These are phyloP conservation scores for Exobasidium rhododendri DNA, from an alignment of 1,284 basidiomycete species.

Conservation along the genomic window DNA sequence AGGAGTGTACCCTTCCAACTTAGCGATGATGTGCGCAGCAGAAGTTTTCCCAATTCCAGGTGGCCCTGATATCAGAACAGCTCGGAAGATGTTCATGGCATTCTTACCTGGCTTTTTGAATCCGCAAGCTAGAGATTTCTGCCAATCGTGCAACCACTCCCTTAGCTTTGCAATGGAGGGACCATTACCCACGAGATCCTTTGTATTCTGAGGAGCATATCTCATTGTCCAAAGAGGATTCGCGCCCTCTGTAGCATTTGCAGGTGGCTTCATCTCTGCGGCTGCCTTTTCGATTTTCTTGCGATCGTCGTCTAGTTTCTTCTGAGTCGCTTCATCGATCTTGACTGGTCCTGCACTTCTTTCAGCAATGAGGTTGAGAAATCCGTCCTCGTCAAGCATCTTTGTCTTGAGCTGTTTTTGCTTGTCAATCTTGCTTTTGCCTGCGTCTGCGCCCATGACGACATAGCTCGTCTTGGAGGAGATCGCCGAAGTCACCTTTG, in stretches of 20 bases:
- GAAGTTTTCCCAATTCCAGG: conserved; percentile 98
- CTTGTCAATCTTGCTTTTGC: conserved; percentile 76
- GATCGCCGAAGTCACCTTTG: conserved; percentile 71
- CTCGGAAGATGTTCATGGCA: conserved; percentile 79
- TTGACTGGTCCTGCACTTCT: conserved; percentile 54
- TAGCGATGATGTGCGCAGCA: conserved; percentile 86
- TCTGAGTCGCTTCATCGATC: conserved; percentile 68
- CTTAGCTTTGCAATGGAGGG: conserved; percentile 76
- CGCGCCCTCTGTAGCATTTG: conserved; percentile 18
- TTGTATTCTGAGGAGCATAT: conserved; percentile 81
- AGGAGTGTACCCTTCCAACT: conserved; percentile 80
- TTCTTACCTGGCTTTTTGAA: conserved; percentile 94
- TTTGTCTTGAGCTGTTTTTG: conserved; percentile 67
- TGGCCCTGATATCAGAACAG: conserved; percentile 83
- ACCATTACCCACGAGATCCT: conserved; percentile 95
- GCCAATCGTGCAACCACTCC: conserved; percentile 82
- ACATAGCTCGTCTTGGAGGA: conserved; percentile 89
- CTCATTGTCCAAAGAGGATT: conserved; percentile 80
- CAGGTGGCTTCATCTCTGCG: conserved; percentile 29
- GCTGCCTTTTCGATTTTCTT: conserved; percentile 56
- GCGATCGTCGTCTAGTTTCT: conserved; percentile 78
- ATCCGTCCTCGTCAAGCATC: conserved; percentile 82
- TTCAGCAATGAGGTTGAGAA: conserved; percentile 64
- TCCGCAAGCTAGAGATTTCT: conserved; percentile 28
- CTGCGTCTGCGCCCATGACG: conserved; percentile 81